These are phyloP conservation scores for Ophiocytium majus DNA, from an alignment of 352 stramenopile species.

Conservation along the genomic window DNA sequence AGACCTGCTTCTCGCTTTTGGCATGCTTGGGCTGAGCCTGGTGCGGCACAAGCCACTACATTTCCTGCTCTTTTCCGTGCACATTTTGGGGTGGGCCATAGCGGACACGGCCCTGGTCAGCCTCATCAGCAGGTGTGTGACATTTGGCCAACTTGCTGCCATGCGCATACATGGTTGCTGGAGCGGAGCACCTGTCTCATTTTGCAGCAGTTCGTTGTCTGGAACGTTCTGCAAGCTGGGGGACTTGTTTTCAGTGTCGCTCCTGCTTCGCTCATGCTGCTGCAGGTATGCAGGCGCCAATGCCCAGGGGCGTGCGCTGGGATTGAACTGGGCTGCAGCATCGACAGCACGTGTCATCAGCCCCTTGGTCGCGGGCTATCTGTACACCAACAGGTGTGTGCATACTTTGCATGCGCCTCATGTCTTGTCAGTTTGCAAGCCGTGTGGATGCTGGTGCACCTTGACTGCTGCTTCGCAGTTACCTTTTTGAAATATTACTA, in stretches of 20 bases:
- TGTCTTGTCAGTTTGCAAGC: not conserved
- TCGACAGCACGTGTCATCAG: conserved; percentile 56
- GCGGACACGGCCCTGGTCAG: conserved; percentile 57
- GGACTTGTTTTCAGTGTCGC: not conserved
- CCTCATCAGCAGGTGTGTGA: conserved; percentile 47
- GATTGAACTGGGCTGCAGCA: conserved; percentile 56
- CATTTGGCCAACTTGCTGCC: not conserved
- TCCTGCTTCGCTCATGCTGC: not conserved
- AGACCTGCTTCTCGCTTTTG: conserved; percentile 55
- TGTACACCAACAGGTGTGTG: conserved; percentile 34
- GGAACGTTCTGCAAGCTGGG: not conserved
- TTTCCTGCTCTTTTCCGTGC: conserved; percentile 56
- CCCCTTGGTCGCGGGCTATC: conserved; percentile 50
- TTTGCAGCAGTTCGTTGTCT: not conserved
- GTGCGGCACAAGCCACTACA: conserved; percentile 45
- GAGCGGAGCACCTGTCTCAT: not conserved
- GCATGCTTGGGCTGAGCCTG: conserved; percentile 58
- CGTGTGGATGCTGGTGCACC: not conserved
- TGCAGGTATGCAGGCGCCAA: conserved; percentile 30
- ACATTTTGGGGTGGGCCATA: conserved; percentile 59
- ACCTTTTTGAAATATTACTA: not conserved
- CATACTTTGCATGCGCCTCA: too few species aligned
- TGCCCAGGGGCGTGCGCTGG: conserved; percentile 49
- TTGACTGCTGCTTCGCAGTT: not conserved
- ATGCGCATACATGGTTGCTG: not conserved